Base-by-base conservation (phyloP, 2,329 filamentous ascomycete species). In the Claviceps pusilla region DNA sequence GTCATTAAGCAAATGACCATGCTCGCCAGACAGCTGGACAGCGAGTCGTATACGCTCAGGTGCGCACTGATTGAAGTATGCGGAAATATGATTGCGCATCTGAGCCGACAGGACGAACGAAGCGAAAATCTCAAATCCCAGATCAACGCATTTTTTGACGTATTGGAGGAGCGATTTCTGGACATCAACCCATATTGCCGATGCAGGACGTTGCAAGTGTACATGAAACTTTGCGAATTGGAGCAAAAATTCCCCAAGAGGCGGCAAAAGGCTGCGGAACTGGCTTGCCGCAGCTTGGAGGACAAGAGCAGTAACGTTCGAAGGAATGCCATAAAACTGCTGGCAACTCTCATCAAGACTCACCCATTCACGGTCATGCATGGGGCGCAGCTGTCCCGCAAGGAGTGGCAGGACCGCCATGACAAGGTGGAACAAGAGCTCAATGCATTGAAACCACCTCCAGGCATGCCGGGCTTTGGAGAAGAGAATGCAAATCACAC, bases 251-350 rank as follows among this genome's bases (percentile, higher is more conserved):
- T 94, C 63, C 89, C 90, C 42, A 96, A 96, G 71, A 80, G 90
- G 54, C 79, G 93, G 57, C 90, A 96, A 67, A 86, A 80, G 64
- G 91, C 86, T 4, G 87, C 91, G 1, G 89, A 96, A 66, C 75
- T 96, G 31, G 90, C 93, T 1, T 84, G 87, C 55, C 81, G 87
- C 61, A 97, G 91, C 67, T 75, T 98, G 3, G 88, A 96, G 68
- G 94, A 98, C 72, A 97, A 95, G 76, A 97, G 91, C 71, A 98
- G 93, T 69, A 95, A 97, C 63, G 93, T 98, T 37, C 80, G 93
- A 57, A 81, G 90, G 56, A 97, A 97, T 66, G 90, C 93, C 2
- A 93, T 98, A 66, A 97, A 95, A 69, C 73, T 98, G 7, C 76
- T 98, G 1, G 87, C 84, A 6, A 86, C 86, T 47, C 75, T 98